A percentile compares a stretch with the other conserved stretches of the same genome.
These are phyloP conservation scores for Mucor indicus DNA, from an alignment of 371 early-diverging fungal species.

Conservation along the genomic window DNA sequence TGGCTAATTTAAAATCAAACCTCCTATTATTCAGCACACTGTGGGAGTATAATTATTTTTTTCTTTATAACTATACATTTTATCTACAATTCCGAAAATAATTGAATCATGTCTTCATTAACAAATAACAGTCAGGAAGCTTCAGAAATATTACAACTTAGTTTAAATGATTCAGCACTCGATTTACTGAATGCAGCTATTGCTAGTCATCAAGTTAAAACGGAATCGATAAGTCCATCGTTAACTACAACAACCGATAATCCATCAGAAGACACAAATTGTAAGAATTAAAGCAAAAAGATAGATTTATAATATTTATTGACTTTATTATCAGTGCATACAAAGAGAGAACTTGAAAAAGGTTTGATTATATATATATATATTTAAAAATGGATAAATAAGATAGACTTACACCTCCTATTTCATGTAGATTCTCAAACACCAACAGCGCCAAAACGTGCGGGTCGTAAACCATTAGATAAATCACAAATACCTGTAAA, in stretches of 20 bases:
- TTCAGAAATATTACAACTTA: slow-evolving; percentile 10
- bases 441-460: slow-evolving; percentile 23
- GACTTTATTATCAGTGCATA: neutral
- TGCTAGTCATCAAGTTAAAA: slow-evolving; percentile 22
- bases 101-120: slow-evolving; percentile 2
- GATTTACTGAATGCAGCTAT: slow-evolving; percentile 32
- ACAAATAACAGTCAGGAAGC: slow-evolving; percentile 6
- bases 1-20: too few species aligned
- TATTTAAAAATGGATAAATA: neutral
- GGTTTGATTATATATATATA: too few species aligned
- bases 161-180: slow-evolving; percentile 14
- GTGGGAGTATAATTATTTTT: neutral
- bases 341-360: slow-evolving; percentile 15
- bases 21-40: neutral
- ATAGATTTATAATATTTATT: neutral
- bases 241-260: too few species aligned
- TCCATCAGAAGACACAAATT: too few species aligned
- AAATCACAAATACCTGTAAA: slow-evolving; percentile 25
- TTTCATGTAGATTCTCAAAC: slow-evolving; percentile 18
- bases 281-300: too few species aligned
- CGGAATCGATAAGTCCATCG: neutral
- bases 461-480: slow-evolving; percentile 39
- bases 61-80: neutral
- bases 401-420: too few species aligned
- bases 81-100: neutral